Percentiles rank a stretch among this genome's conserved stretches.
Conservation (phyloP, 2,329 filamentous ascomycete species). For the Metarhizium robertsii region DNA sequence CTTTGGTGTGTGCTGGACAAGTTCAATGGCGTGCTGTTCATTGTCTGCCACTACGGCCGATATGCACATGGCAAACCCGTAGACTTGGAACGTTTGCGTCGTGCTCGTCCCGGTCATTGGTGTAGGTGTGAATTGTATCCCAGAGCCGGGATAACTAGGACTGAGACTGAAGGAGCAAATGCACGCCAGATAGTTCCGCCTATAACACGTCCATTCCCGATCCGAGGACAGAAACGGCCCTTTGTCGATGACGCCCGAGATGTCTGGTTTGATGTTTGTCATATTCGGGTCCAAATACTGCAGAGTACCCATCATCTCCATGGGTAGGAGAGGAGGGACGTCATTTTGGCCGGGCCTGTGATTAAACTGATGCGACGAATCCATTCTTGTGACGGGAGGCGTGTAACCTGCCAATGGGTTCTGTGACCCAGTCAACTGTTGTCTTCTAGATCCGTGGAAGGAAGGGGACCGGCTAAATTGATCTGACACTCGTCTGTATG, state of each 20-base stretch:
- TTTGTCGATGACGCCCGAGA: slow-evolving; percentile 76
- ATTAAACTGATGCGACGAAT: slow-evolving; percentile 28
- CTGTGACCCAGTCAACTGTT: slow-evolving; percentile 43
- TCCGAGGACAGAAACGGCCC: slow-evolving; percentile 71
- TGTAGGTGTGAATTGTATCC: slow-evolving; percentile 39
- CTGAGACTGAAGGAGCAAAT: slow-evolving; percentile 66
- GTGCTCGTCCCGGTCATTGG: slow-evolving; percentile 1
- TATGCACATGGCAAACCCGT: slow-evolving; percentile 73
- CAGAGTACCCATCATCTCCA: slow-evolving; percentile 49
- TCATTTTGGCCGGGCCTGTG: slow-evolving; percentile 20
- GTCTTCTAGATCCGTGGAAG: slow-evolving; percentile 38
- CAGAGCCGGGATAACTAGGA: slow-evolving; percentile 40
- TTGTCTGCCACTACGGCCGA: slow-evolving; percentile 74
- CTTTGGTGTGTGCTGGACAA: slow-evolving; percentile 88
- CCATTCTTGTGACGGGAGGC: slow-evolving; percentile 40
- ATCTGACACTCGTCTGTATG: slow-evolving; percentile 39
- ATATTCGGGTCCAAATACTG: slow-evolving; percentile 42
- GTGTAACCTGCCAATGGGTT: slow-evolving; percentile 38
- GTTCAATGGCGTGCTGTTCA: slow-evolving; percentile 65
- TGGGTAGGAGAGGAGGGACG: slow-evolving; percentile 43
- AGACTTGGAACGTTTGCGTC: slow-evolving; percentile 51
- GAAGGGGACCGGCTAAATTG: slow-evolving; percentile 42
- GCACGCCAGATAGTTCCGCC: slow-evolving; percentile 85
- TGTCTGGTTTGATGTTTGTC: slow-evolving; percentile 56
- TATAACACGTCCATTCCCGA: slow-evolving; percentile 83